Conservation (phyloP, 306 rosid species). For the Heteromeles arbutifolia region DNA sequence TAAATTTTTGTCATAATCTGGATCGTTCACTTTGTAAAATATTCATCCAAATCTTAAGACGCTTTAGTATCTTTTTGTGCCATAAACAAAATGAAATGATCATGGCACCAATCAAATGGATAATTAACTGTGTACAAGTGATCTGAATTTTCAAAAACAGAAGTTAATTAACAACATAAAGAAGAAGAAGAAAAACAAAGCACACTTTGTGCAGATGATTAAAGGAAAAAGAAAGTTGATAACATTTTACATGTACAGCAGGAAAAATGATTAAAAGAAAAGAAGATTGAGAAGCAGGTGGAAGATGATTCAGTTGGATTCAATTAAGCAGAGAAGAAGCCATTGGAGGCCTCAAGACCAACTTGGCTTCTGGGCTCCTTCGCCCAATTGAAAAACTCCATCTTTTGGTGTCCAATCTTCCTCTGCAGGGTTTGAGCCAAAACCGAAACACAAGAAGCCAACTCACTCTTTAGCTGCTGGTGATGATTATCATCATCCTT, state of each 20-base stretch:
- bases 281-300: not conserved
- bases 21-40: too few relatives aligned
- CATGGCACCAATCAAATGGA: not conserved
- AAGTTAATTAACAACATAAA: too few relatives aligned
- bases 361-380: constrained; percentile 58
- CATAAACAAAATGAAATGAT: too few relatives aligned
- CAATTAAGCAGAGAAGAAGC: constrained; percentile 77
- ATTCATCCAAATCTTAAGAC: too few relatives aligned
- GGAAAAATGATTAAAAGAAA: not conserved
- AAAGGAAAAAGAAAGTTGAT: too few relatives aligned
- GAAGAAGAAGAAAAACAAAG: too few relatives aligned
- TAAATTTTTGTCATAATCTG: too few relatives aligned
- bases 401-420: constrained; percentile 15
- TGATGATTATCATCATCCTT: not conserved
- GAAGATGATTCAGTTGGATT: not conserved
- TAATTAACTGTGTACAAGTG: not conserved
- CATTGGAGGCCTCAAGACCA: constrained; percentile 55
- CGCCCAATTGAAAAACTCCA: constrained; percentile 15
- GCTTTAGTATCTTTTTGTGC: too few relatives aligned
- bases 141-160: not conserved
- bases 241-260: not conserved
- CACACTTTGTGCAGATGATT: too few relatives aligned
- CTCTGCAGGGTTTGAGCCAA: constrained; percentile 29
- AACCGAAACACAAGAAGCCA: constrained; percentile 30
- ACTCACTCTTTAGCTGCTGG: not conserved